Evolutionary conservation across 2,329 filamentous ascomycete species (phyloP), one percentile per base, ranked within the genome.

Genomic region (Tolypocladium tundrense): DNA sequence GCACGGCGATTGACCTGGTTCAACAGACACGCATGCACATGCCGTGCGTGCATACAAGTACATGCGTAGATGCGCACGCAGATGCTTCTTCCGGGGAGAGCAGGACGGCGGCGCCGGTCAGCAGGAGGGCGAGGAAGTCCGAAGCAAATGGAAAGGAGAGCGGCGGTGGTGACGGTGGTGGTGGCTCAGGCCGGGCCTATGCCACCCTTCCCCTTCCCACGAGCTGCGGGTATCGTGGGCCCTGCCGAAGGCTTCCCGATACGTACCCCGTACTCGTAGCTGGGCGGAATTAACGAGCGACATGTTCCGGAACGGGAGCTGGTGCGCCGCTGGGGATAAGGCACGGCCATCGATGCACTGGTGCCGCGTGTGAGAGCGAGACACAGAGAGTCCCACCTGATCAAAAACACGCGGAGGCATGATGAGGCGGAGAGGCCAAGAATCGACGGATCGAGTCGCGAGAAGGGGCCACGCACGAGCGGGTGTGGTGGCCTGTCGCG

Each of bases 21-120:
- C n/a, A 37, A 57, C 54, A 21, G 54, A 48, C 54, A 45, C 33
- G 42, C 43, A 55, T 54, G 56, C 52, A 19, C 33, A 51, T 48
- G 51, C 50, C 48, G 48, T n/a, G 48, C 31, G 48, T 57, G 56
- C 56, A 54, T 53, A 24, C 52, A 43, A 41, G 42, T 45, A 19
- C 50, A 53, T 19, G 37, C 11, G 19, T 41, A 50, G 21, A 37
- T 45, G 40, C 21, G 54, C 21, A 45, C 19, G 39, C n/a, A 19
- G 19, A 35, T 43, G 54, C 16, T 45, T 24, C 19, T 7, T 33
- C 16, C 40, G 40, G 16, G 27, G 54, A 24, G 31, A 48, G 14
- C 27, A n/a, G 40, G 40, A 33, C 40, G 27, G 42, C 33, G 35
- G 51, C 14, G 51, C n/a, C 51, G 51, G 39, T 40, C 39, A 19